Conservation (phyloP, 2,329 filamentous ascomycete genomes). For the Colletotrichum tabaci region DNA sequence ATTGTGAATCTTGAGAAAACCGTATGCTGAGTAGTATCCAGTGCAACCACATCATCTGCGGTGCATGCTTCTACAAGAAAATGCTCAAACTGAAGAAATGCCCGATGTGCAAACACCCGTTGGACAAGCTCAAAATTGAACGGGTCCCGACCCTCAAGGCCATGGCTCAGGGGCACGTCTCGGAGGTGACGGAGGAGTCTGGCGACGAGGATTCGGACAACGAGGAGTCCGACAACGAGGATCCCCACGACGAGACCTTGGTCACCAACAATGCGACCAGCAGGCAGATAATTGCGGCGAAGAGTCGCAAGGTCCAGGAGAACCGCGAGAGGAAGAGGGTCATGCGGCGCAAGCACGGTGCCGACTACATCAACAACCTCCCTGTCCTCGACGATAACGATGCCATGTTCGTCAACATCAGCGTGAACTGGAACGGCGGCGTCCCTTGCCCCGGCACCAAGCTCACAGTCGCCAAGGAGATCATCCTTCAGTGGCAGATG, state of each 20-base stretch:
- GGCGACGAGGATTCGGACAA: too few relatives aligned
- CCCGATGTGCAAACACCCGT: not conserved
- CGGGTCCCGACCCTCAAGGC: not conserved
- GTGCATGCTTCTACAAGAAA: not conserved
- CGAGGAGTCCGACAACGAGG: not conserved
- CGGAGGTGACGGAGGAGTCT: too few relatives aligned
- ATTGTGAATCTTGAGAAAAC: accelerated
- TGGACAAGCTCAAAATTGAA: accelerated
- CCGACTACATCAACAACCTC: constrained; percentile 45
- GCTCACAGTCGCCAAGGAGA: constrained; percentile 48
- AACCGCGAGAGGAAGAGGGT: not conserved
- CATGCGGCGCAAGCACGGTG: constrained; percentile 37
- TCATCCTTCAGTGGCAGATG: constrained; percentile 51
- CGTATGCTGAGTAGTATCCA: not conserved
- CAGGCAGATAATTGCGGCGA: not conserved
- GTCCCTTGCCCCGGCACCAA: constrained; percentile 50
- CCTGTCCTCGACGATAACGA: constrained; percentile 13
- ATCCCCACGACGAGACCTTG: not conserved
- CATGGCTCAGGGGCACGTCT: not conserved
- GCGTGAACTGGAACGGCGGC: constrained; percentile 16
- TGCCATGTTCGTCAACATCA: not conserved
- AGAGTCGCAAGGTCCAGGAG: not conserved
- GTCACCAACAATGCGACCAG: too few relatives aligned
- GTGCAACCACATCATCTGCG: constrained; percentile 1
- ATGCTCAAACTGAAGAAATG: not conserved